Evolutionary conservation across 805 yeast genomes (phyloP).

Genomic region (Nakazawaea wickerhamii): DNA sequence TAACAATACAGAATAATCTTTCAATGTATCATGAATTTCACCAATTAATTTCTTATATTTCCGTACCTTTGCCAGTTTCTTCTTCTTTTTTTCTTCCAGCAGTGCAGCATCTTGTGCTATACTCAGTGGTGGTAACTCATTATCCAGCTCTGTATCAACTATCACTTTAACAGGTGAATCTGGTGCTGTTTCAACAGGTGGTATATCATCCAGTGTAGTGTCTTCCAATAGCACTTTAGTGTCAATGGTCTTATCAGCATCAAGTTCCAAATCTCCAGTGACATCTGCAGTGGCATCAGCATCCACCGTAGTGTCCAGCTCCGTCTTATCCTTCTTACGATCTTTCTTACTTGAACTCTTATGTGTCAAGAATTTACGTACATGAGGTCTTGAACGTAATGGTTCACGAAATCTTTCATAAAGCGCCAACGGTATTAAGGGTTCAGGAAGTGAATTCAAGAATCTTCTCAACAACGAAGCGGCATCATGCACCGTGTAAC

Average conservation of each 20-base stretch:
- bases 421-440: conserved; percentile 71
- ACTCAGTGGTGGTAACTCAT: background rate
- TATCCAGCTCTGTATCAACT: conserved; percentile 1
- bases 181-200: background rate
- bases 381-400: conserved; percentile 55
- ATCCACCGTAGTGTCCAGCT: background rate
- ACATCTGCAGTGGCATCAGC: background rate
- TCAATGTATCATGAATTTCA: conserved; percentile 64
- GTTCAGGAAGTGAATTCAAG: conserved; percentile 85
- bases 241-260: background rate
- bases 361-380: conserved; percentile 59
- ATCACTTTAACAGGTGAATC: background rate
- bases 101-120: background rate
- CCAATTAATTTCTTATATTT: conserved; percentile 46
- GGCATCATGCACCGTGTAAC: conserved; percentile 94
- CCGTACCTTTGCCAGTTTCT: conserved; percentile 30
- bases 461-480: conserved; percentile 85
- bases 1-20: conserved; percentile 65
- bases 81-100: conserved; percentile 4
- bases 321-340: conserved; percentile 10
- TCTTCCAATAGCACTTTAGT: background rate
- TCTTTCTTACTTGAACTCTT: conserved; percentile 39
- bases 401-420: conserved; percentile 81
- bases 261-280: background rate
- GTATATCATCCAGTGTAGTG: background rate